Evolutionary conservation across 768 basidiomycete genomes (phyloP), one percentile per base, ranked within the genome.

Genomic region (Lentinula raphanica): DNA sequence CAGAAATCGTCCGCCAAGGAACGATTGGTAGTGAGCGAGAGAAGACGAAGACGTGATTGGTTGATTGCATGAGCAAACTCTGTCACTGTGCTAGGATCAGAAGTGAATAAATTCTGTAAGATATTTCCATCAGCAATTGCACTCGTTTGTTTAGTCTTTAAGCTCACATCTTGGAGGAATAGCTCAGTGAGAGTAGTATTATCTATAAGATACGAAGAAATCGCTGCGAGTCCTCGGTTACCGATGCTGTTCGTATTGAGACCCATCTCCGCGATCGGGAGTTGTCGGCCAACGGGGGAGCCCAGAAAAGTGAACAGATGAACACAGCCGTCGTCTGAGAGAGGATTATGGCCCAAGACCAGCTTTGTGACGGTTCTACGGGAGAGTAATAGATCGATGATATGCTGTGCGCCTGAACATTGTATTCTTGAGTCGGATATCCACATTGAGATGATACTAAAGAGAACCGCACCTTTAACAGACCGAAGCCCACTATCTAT

Each of bases 221-320:
- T 78, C n/a, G 81, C 78, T 46, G 73, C 65, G 4, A 88, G 74
- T 5, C 85, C 84, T 35, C 67, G 66, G 63, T 85, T 75, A 8
- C 84, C 79, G 28, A 88, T 81, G 8, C 66, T 66, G 59, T 84
- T 86, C 3, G 75, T 73, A 53, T 84, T 86, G 56, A 88, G 72
- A 59, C 75, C 79, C 31, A 88, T 80, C 62, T 85, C 81, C 1
- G 71, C 68, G 56, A 88, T 76, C 48, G 65, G 66, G 62, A 82
- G 74, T 57, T 66, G 69, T 58, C 70, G 68, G 19, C 82, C 85
- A 17, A 71, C 67, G 5, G 71, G 66, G 11, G 86, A 86, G 27
- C 69, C 59, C 6, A 88, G 72, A 64, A 81, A 87, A 17, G 69
- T 68, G 65, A 87, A 84, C 8, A 88, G 69, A 23, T 73, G 70